Evolutionary conservation across 163 green algal genomes (phyloP).

Genomic region (Chlamydomonas reinhardtii): DNA sequence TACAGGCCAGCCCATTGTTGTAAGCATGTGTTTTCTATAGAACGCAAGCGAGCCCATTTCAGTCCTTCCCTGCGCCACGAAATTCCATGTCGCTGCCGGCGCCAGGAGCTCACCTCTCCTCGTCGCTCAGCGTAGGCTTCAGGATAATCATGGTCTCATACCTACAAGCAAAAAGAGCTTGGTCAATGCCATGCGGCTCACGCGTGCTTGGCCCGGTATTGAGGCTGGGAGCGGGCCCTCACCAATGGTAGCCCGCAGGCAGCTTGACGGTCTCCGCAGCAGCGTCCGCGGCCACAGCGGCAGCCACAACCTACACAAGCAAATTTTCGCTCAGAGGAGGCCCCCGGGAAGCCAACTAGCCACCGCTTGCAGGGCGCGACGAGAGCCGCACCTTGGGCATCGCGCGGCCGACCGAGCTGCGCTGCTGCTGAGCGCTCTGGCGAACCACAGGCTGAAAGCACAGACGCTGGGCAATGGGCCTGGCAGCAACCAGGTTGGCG

Average conservation of each 20-base stretch:
- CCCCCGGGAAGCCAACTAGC: neutral
- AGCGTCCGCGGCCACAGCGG: conserved; percentile 15
- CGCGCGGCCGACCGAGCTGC: conserved; percentile 7
- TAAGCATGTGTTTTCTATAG: neutral
- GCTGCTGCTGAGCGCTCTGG: neutral
- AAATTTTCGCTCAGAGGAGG: neutral
- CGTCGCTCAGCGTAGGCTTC: conserved; percentile 81
- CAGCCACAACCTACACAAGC: conserved; percentile 3
- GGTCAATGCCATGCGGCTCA: too few relatives aligned
- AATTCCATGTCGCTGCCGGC: too few relatives aligned
- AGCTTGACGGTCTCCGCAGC: conserved; percentile 57
- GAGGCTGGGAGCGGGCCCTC: neutral
- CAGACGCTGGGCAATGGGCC: conserved; percentile 30
- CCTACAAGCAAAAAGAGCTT: conserved; percentile 48
- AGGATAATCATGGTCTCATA: conserved; percentile 96
- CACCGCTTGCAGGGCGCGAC: neutral
- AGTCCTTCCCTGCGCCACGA: too few relatives aligned
- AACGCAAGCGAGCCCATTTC: neutral
- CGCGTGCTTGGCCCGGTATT: too few relatives aligned
- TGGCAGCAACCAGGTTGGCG: conserved; percentile 22
- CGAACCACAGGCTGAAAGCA: conserved; percentile 36
- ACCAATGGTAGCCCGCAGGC: conserved; percentile 69
- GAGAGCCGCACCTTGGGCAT: conserved; percentile 41
- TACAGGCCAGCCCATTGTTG: conserved; percentile 37
- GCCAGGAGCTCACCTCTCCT: conserved; percentile 72